Conservation (phyloP, 2,329 filamentous ascomycete genomes). For the Diaporthe vaccinii region DNA sequence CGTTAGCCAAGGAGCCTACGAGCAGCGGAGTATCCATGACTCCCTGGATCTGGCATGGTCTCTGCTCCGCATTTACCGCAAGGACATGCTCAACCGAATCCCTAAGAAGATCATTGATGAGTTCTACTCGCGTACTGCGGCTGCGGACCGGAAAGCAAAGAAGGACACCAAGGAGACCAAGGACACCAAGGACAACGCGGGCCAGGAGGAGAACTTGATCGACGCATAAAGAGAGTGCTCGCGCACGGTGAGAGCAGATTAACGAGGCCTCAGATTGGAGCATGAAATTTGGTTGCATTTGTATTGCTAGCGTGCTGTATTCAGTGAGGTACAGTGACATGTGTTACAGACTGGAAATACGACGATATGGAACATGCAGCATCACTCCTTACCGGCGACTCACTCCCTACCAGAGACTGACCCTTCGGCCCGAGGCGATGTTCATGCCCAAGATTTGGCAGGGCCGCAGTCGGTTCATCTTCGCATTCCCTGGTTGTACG, state of each 20-base stretch:
- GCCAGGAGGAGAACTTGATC: slow-evolving; percentile 53
- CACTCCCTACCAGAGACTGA: too few relatives aligned
- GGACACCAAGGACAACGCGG: slow-evolving; percentile 46
- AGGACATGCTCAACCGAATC: slow-evolving; percentile 97
- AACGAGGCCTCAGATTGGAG: slow-evolving; percentile 33
- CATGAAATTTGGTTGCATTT: slow-evolving; percentile 38
- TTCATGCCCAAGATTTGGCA: background rate
- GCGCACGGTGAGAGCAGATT: background rate
- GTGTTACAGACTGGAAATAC: slow-evolving; percentile 33
- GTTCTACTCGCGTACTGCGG: slow-evolving; percentile 79
- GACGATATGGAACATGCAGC: slow-evolving; percentile 20
- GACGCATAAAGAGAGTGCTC: slow-evolving; percentile 48
- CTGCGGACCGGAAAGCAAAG: slow-evolving; percentile 73
- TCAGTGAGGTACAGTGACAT: slow-evolving; percentile 35
- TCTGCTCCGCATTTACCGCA: slow-evolving; percentile 95
- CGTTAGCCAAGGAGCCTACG: slow-evolving; percentile 92
- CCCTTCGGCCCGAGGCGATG: background rate
- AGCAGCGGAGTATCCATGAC: slow-evolving; percentile 91
- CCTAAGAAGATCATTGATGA: slow-evolving; percentile 86
- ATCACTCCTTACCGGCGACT: background rate
- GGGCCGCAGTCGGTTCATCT: background rate
- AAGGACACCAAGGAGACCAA: slow-evolving; percentile 60
- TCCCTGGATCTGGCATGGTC: slow-evolving; percentile 97
- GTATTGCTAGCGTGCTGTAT: slow-evolving; percentile 41
- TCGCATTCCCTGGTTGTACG: background rate